Conservation (phyloP, 805 yeast genomes). For the Kodamaea kaohsiungensis region DNA sequence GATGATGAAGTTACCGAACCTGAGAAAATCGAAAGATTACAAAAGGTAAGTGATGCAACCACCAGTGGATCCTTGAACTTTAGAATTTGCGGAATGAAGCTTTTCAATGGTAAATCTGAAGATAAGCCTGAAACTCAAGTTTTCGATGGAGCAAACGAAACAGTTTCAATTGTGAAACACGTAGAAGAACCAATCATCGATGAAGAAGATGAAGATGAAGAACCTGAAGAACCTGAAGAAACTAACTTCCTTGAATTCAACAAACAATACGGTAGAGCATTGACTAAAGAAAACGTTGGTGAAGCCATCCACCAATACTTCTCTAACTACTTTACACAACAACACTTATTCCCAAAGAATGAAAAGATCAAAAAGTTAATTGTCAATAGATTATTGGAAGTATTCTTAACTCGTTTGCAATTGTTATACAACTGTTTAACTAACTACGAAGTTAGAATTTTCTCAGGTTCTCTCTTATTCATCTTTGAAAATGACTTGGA, state of each 20-base stretch:
- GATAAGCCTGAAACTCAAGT: constrained; percentile 10
- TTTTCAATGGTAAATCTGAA: constrained; percentile 26
- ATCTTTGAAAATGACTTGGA: constrained; percentile 66
- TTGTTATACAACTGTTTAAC: constrained; percentile 64
- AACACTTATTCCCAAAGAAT: constrained; percentile 4
- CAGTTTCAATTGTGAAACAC: constrained; percentile 1
- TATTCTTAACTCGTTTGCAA: constrained; percentile 61
- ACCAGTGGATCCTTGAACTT: constrained; percentile 79
- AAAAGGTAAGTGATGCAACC: constrained; percentile 63
- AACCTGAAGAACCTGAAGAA: neutral
- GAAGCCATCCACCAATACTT: constrained; percentile 52
- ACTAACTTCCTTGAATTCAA: constrained; percentile 51
- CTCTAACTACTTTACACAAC: constrained; percentile 14
- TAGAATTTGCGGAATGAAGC: constrained; percentile 87
- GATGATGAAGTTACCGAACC: constrained; percentile 55
- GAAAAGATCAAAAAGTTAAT: constrained; percentile 28
- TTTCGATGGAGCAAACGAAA: constrained; percentile 8
- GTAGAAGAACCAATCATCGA: neutral
- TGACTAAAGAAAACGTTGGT: constrained; percentile 44
- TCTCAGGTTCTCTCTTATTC: constrained; percentile 73
- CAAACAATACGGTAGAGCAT: constrained; percentile 69
- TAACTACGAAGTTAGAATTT: constrained; percentile 61
- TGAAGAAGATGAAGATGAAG: neutral
- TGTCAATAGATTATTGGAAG: constrained; percentile 34
- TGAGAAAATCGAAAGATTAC: constrained; percentile 65